Evolutionary conservation across 371 early-diverging fungal genomes (phyloP).

Genomic region (Mucor piriformis): DNA sequence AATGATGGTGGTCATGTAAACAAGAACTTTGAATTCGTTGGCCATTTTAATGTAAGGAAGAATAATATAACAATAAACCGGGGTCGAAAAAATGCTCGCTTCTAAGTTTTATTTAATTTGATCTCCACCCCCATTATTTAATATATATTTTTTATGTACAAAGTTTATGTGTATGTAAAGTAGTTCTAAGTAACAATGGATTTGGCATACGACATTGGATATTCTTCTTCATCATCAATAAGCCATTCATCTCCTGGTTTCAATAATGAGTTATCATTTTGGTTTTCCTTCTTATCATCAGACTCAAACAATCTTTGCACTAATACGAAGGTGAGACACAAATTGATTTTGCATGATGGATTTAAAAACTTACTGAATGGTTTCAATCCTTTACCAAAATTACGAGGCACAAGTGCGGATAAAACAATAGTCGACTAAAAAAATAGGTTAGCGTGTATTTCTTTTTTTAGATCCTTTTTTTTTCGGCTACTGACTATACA

Average conservation of each 20-base stretch:
- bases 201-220: neutral
- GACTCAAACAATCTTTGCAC: slow-evolving; percentile 28
- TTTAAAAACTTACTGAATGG: slow-evolving; percentile 47
- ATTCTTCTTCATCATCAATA: slow-evolving; percentile 32
- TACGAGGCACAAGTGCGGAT: slow-evolving; percentile 30
- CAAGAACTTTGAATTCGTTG: slow-evolving; percentile 42
- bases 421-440: slow-evolving; percentile 38
- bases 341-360: neutral
- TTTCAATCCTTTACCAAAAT: slow-evolving; percentile 50
- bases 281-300: slow-evolving; percentile 9
- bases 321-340: neutral
- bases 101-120: neutral
- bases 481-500: no score
- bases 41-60: slow-evolving; percentile 22
- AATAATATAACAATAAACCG: slow-evolving; percentile 2
- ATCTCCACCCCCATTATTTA: slow-evolving; percentile 16
- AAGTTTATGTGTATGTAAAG: neutral
- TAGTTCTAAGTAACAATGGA: neutral
- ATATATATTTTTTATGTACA: neutral
- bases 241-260: slow-evolving; percentile 23
- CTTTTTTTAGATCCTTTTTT: neutral
- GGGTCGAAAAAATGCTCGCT: neutral
- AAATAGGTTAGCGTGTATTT: neutral
- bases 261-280: neutral
- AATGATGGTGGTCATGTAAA: slow-evolving; percentile 46